Evolutionary conservation across 83 land plant species (phyloP).

Genomic region (Picea engelmannii): DNA sequence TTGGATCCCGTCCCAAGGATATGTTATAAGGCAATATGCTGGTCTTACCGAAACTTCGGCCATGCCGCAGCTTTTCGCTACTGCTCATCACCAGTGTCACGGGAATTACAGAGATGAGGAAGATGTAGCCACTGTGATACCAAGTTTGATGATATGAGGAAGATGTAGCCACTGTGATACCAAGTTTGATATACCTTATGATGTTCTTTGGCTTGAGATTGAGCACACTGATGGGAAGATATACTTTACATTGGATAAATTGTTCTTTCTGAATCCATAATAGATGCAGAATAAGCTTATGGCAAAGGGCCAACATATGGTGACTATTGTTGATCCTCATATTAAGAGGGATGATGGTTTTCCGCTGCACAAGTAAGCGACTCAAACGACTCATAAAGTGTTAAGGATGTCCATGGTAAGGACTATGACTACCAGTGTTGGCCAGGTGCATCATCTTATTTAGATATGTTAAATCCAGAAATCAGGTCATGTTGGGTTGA

Average conservation of each 20-base stretch:
- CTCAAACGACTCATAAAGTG: too few species aligned
- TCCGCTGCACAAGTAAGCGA: constrained; percentile 67
- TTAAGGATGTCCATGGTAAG: constrained; percentile 74
- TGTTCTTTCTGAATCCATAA: constrained; percentile 79
- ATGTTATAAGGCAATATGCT: too few species aligned
- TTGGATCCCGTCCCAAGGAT: too few species aligned
- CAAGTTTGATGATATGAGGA: too few species aligned
- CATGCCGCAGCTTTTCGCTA: too few species aligned
- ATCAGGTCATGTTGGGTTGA: constrained; percentile 94
- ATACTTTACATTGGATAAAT: constrained; percentile 93
- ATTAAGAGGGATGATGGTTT: constrained; percentile 67
- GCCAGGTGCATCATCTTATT: too few species aligned
- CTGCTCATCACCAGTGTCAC: too few species aligned
- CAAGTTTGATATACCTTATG: too few species aligned
- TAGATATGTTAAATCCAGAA: constrained; percentile 60
- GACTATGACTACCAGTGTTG: constrained; percentile 96
- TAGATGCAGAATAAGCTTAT: constrained; percentile 94
- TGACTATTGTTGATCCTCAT: constrained; percentile 81
- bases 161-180: too few species aligned
- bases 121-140: too few species aligned
- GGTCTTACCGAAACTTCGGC: too few species aligned
- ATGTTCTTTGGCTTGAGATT: constrained; percentile 43
- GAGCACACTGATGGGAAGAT: constrained; percentile 88
- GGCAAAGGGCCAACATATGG: constrained; percentile 50
- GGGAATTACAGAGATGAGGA: too few species aligned